Evolutionary conservation across 2,329 filamentous ascomycete genomes (phyloP).

Genomic region (Ascocoryne sarcoides): DNA sequence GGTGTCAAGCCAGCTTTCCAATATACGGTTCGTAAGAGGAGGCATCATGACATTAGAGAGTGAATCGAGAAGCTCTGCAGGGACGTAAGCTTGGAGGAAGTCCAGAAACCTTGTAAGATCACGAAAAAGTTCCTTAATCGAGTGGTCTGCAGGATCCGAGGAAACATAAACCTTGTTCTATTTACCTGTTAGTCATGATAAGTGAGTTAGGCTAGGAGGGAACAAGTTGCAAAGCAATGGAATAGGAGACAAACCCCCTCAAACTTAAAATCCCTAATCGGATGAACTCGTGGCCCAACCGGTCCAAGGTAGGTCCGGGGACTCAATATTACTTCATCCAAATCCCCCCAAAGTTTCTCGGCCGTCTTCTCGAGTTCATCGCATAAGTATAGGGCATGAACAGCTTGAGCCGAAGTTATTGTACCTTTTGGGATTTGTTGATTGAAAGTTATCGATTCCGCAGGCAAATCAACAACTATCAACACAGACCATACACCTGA

Average conservation of each 20-base stretch:
- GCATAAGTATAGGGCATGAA: conserved; percentile 48
- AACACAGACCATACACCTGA: conserved; percentile 63
- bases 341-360: conserved; percentile 50
- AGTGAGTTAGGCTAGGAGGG: too few species aligned
- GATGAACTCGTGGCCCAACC: too few species aligned
- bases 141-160: conserved; percentile 36
- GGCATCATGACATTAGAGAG: conserved; percentile 65
- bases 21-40: conserved; percentile 57
- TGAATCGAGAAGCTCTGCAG: conserved; percentile 44
- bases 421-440: conserved; percentile 23
- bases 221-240: too few species aligned
- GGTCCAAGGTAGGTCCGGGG: conserved; percentile 43
- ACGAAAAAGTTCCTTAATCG: conserved; percentile 41
- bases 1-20: conserved; percentile 65
- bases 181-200: too few species aligned
- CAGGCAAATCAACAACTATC: conserved; percentile 51
- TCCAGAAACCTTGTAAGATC: conserved; percentile 44
- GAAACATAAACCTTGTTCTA: too few species aligned
- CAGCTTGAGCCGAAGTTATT: conserved; percentile 45
- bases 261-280: too few species aligned
- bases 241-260: too few species aligned
- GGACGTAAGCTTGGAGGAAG: conserved; percentile 45
- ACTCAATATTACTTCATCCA: conserved; percentile 52
- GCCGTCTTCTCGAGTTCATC: conserved; percentile 54
- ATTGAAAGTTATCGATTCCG: conserved; percentile 45